phyloP scores from a whole-genome alignment of 1,284 basidiomycete genomes.

The Schizophyllum commune region DNA sequence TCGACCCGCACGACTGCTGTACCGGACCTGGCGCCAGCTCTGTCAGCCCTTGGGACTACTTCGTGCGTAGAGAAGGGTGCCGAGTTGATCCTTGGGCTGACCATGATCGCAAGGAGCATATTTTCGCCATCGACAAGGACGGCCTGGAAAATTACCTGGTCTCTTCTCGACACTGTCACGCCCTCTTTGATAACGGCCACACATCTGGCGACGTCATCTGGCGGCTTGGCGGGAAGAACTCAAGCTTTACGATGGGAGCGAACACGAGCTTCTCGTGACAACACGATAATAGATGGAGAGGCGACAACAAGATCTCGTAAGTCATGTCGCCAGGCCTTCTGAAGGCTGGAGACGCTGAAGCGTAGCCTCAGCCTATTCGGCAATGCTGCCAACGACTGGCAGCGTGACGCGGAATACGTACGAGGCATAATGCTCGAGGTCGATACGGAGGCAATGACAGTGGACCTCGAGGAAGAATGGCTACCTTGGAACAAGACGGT shows the following conservation, averaged over 20 bases:
- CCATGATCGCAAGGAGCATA: slow-evolving; percentile 6
- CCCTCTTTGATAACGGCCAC: slow-evolving; percentile 10
- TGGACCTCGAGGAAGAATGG: slow-evolving; percentile 3
- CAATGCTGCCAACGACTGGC: slow-evolving; percentile 4
- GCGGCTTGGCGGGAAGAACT: slow-evolving; percentile 12
- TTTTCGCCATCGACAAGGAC: slow-evolving; percentile 10
- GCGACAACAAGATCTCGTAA: slow-evolving; percentile 9
- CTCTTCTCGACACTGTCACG: slow-evolving; percentile 11
- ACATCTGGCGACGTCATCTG: slow-evolving; percentile 12
- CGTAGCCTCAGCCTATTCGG: slow-evolving; percentile 7
- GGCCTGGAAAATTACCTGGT: slow-evolving; percentile 12
- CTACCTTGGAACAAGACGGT: slow-evolving; percentile 1
- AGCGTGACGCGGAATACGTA: slow-evolving; percentile 2
- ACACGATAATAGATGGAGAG: slow-evolving; percentile 13
- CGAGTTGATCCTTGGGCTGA: background rate
- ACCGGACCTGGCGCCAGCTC: background rate
- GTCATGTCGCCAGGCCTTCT: background rate
- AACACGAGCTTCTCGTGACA: slow-evolving; percentile 12
- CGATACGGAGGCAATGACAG: slow-evolving; percentile 6
- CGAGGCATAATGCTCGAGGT: slow-evolving; percentile 4
- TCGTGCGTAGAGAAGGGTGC: slow-evolving; percentile 2
- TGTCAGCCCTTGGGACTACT: slow-evolving; percentile 7
- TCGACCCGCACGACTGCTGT: slow-evolving; percentile 7
- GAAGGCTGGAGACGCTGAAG: background rate
- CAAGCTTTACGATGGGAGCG: slow-evolving; percentile 10